These are phyloP conservation scores for Podosphaera xanthii DNA, from an alignment of 2,329 filamentous ascomycete genomes.

Conservation along the genomic window DNA sequence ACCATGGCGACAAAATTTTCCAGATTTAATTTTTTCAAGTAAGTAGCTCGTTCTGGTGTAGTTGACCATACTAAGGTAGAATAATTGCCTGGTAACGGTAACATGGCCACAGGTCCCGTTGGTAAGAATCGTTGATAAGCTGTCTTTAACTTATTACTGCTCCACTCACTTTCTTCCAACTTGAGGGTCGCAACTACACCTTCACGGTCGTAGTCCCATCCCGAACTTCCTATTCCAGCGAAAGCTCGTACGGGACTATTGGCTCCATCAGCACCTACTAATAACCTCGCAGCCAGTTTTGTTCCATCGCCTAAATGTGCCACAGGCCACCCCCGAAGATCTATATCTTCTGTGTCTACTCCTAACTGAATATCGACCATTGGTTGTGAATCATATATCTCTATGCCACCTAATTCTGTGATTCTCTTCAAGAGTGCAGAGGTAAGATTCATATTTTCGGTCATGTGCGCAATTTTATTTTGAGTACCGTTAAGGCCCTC, in stretches of 20 bases:
- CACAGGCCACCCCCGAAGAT: slow-evolving; percentile 74
- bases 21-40: slow-evolving; percentile 51
- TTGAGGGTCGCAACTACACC: slow-evolving; percentile 78
- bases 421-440: slow-evolving; percentile 53
- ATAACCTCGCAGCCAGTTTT: slow-evolving; percentile 53
- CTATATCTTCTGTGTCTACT: slow-evolving; percentile 39
- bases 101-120: slow-evolving; percentile 71
- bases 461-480: slow-evolving; percentile 79
- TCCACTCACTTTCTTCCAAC: slow-evolving; percentile 37
- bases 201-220: slow-evolving; percentile 84
- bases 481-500: slow-evolving; percentile 36
- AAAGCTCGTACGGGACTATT: slow-evolving; percentile 86
- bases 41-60: slow-evolving; percentile 53
- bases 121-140: slow-evolving; percentile 93
- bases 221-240: slow-evolving; percentile 61
- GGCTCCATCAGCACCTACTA: slow-evolving; percentile 83
- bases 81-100: slow-evolving; percentile 65
- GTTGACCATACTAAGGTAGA: slow-evolving; percentile 91
- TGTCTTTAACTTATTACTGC: slow-evolving; percentile 35
- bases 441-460: slow-evolving; percentile 78
- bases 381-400: slow-evolving; percentile 51
- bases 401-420: slow-evolving; percentile 42
- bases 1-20: slow-evolving; percentile 67
- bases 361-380: slow-evolving; percentile 67
- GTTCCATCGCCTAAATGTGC: slow-evolving; percentile 44